phyloP scores from a whole-genome alignment of 129 eudicot species.

The Logfia minima region DNA sequence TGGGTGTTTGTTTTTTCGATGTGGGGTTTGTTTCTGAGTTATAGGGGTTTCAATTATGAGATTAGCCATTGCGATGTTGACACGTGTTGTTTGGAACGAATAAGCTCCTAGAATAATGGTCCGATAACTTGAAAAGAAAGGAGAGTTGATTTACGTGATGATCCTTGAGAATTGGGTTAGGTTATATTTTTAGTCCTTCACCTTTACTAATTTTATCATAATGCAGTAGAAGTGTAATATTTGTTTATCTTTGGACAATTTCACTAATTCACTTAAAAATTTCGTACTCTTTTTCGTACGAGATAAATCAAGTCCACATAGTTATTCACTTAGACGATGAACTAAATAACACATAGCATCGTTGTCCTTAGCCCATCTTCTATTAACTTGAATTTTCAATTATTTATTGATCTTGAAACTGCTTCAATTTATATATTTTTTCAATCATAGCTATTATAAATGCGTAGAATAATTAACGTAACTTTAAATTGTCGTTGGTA shows the following conservation, averaged over 20 bases:
- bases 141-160: neutral
- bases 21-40: constrained; percentile 24
- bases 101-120: constrained; percentile 19
- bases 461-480: rapidly evolving
- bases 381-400: too few relatives aligned
- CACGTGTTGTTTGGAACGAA: constrained; percentile 27
- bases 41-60: constrained; percentile 29
- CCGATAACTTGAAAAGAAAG: constrained; percentile 1
- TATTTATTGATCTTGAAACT: too few relatives aligned
- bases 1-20: neutral
- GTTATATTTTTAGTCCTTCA: neutral
- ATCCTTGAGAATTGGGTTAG: neutral
- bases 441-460: too few relatives aligned
- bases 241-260: too few relatives aligned
- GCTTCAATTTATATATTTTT: too few relatives aligned
- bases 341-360: too few relatives aligned
- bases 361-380: too few relatives aligned
- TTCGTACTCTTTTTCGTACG: too few relatives aligned
- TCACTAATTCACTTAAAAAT: too few relatives aligned
- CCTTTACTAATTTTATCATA: neutral
- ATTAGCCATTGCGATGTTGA: constrained; percentile 30
- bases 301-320: too few relatives aligned
- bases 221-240: neutral
- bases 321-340: too few relatives aligned
- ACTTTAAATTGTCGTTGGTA: too few relatives aligned